Base-by-base conservation (phyloP, 2,329 filamentous ascomycete species). In the Tolypocladium cylindrosporum region DNA sequence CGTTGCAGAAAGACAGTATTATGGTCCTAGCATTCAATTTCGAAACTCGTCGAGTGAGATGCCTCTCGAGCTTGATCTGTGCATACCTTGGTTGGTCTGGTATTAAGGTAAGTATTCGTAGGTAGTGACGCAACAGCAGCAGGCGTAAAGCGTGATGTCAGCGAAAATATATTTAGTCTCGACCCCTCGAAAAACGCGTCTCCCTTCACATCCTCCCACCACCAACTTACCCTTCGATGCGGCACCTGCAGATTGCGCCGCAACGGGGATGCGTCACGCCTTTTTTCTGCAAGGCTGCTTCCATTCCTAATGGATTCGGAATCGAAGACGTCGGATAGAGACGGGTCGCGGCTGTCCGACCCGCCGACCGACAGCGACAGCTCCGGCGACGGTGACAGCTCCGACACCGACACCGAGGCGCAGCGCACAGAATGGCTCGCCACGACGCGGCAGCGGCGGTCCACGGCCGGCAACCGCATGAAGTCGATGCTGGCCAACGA, bases 401-500 rank as follows among this genome's bases (percentile, higher is more conserved):
- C 69, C 55, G 65, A 68, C 56, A 76, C 68, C 62, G 74, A 74
- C 58, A 68, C 70, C 64, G 45, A 51, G 8, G 65, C 63, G 48
- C 63, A 70, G 4, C 65, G 72, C 60, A 74, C 87, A 56, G 84
- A 90, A 77, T 88, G 86, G 79, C 81, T 93, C 42, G 87, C 87
- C 52, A 89, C 87, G 6, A 84, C 84, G 42, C 87, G 91, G 60
- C 78, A 84, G 63, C 89, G 85, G 71, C 87, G 91, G 62, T 86
- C 87, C 14, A 96, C 89, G 0, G 91, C 91, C 24, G 91, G 91
- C 59, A 92, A 91, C 69, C 86, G 90, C 62, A 88, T 96, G 80
- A 86, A 88, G 65, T 84, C 84, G 55, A 84, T 96, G 69, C 77
- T 94, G 52, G 85, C 89, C 57, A 86, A 87, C 63, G 88, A 91